phyloP scores from a whole-genome alignment of 2,329 filamentous ascomycete genomes.

The Endocalyx cinctus region DNA sequence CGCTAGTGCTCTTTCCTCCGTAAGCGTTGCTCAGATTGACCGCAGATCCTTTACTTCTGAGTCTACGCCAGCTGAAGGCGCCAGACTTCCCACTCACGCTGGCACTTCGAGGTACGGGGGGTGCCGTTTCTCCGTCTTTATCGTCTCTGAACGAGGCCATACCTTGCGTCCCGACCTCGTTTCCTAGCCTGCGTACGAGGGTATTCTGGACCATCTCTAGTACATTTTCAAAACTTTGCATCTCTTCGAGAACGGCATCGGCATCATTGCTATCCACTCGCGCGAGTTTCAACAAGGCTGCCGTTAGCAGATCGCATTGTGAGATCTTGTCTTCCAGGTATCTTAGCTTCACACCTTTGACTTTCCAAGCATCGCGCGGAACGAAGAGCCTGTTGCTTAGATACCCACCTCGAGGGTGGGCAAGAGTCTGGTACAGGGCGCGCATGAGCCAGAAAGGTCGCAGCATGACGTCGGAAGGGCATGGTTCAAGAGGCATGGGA shows the following conservation, averaged over 20 bases:
- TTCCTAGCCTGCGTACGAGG: constrained; percentile 81
- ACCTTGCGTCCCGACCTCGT: constrained; percentile 80
- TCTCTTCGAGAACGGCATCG: constrained; percentile 87
- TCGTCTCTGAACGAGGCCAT: constrained; percentile 35
- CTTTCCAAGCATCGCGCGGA: constrained; percentile 86
- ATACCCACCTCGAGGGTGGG: constrained; percentile 87
- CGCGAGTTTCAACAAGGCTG: constrained; percentile 77
- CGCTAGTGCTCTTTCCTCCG: constrained; percentile 36
- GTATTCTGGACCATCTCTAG: constrained; percentile 79
- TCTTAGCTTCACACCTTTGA: constrained; percentile 90
- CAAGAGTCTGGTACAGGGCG: constrained; percentile 85
- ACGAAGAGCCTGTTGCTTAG: constrained; percentile 88
- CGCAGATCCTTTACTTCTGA: constrained; percentile 83
- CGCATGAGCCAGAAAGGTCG: constrained; percentile 98
- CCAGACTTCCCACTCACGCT: constrained; percentile 71
- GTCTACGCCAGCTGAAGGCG: constrained; percentile 81
- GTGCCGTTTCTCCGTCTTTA: constrained; percentile 31
- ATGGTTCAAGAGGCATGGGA: constrained; percentile 81
- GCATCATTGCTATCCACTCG: constrained; percentile 86
- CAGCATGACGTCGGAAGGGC: constrained; percentile 82
- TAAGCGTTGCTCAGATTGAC: constrained; percentile 52
- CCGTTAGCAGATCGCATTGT: constrained; percentile 86
- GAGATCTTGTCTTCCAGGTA: constrained; percentile 89
- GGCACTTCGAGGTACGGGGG: constrained; percentile 46
- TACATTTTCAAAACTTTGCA: constrained; percentile 81